These are phyloP conservation scores for Aspergillus felis DNA, from an alignment of 2,329 filamentous ascomycete species.

Conservation along the genomic window DNA sequence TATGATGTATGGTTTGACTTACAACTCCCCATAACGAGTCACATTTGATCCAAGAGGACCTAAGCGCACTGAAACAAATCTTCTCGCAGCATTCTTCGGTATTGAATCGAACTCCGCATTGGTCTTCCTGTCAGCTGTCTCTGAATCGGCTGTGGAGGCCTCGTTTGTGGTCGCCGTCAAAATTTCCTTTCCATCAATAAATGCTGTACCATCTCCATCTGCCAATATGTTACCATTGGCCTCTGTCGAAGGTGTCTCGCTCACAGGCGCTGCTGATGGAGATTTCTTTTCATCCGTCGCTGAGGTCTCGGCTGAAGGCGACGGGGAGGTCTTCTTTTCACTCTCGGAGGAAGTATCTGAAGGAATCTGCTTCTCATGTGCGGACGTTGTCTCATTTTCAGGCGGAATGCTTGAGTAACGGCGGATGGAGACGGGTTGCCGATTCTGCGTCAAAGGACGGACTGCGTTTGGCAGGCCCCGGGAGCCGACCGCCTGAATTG, in stretches of 20 bases:
- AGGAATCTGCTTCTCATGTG: background rate
- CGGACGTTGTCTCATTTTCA: background rate
- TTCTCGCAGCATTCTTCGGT: background rate
- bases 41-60: background rate
- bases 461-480: constrained; percentile 1
- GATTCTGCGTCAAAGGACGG: background rate
- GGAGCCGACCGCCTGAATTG: constrained; percentile 2
- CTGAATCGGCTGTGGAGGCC: background rate
- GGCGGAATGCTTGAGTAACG: background rate
- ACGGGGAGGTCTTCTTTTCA: background rate
- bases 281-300: background rate
- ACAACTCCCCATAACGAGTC: background rate
- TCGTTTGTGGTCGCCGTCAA: background rate
- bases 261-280: background rate
- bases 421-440: background rate
- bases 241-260: background rate
- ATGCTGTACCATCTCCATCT: background rate
- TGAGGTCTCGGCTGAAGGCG: background rate
- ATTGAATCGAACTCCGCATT: background rate
- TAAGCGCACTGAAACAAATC: background rate
- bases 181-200: background rate
- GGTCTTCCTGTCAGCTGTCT: background rate
- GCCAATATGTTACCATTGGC: background rate
- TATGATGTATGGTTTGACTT: background rate
- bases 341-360: background rate